A percentile compares a stretch with the other conserved stretches of the same genome.
Evolutionary conservation across 1,139 yeast genomes (phyloP).

Genomic region (Suhomyces yuchorum): DNA sequence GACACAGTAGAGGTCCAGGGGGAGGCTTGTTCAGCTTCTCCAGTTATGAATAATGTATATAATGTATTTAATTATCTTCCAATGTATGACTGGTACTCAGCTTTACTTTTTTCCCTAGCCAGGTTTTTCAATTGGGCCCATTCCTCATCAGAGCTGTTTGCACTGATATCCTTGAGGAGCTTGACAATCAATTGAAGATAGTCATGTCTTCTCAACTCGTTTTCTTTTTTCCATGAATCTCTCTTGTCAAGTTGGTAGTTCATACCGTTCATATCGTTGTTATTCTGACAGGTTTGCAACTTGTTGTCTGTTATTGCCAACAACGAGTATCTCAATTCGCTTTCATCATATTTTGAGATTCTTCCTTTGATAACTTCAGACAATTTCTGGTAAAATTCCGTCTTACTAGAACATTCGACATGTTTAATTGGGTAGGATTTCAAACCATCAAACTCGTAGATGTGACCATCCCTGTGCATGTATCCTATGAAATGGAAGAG

Average conservation of each 20-base stretch:
- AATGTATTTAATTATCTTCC: neutral
- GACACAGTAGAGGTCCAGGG: slow-evolving; percentile 69
- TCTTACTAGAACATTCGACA: slow-evolving; percentile 39
- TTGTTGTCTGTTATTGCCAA: slow-evolving; percentile 58
- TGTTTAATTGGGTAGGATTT: slow-evolving; percentile 62
- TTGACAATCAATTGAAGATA: slow-evolving; percentile 55
- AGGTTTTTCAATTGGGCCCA: slow-evolving; percentile 42
- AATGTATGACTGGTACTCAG: slow-evolving; percentile 10
- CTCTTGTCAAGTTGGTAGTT: slow-evolving; percentile 37
- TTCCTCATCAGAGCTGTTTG: slow-evolving; percentile 41
- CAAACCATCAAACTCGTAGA: slow-evolving; percentile 72
- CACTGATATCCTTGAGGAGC: slow-evolving; percentile 44
- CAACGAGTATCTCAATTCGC: slow-evolving; percentile 62
- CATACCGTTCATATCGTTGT: slow-evolving; percentile 39
- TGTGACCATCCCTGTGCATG: slow-evolving; percentile 43
- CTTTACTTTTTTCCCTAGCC: slow-evolving; percentile 31
- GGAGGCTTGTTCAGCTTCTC: slow-evolving; percentile 39
- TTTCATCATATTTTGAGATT: slow-evolving; percentile 45
- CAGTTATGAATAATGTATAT: slow-evolving; percentile 20
- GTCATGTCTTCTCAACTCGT: slow-evolving; percentile 55
- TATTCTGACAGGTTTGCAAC: slow-evolving; percentile 36
- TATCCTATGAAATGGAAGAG: slow-evolving; percentile 67
- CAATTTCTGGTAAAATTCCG: slow-evolving; percentile 47
- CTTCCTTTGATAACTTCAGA: slow-evolving; percentile 49
- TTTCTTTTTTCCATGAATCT: slow-evolving; percentile 43